Evolutionary conservation across 163 green algal species (phyloP).

Genomic region (Prototheca wickerhamii): DNA sequence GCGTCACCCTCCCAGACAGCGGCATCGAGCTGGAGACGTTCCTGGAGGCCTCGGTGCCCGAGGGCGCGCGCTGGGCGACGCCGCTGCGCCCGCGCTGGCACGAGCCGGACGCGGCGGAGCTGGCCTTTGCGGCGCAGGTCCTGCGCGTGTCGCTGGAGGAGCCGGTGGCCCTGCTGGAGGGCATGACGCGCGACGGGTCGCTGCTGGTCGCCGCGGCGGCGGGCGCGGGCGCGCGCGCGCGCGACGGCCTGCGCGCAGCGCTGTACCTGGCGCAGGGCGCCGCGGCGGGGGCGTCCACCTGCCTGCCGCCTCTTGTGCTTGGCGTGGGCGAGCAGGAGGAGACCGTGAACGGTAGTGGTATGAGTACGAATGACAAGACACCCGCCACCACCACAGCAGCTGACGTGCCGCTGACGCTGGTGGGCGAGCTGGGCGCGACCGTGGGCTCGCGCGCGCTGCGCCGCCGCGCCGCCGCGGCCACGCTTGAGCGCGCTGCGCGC

Average conservation of each 20-base stretch:
- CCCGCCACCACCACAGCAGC: not conserved
- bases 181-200: not conserved
- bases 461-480: not conserved
- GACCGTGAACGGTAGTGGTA: too few species aligned
- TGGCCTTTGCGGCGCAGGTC: constrained; percentile 31
- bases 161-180: not conserved
- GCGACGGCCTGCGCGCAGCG: constrained; percentile 15
- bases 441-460: constrained; percentile 7
- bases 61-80: not conserved
- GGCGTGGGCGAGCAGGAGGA: too few species aligned
- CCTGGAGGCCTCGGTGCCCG: constrained; percentile 4
- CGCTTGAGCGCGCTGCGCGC: too few species aligned
- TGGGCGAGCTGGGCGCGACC: not conserved
- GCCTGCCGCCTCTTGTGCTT: too few species aligned
- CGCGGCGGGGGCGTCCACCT: constrained; percentile 20
- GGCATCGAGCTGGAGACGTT: constrained; percentile 7
- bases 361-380: too few species aligned
- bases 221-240: not conserved
- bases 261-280: constrained; percentile 19
- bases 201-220: not conserved
- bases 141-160: constrained; percentile 16
- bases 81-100: constrained; percentile 23
- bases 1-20: not conserved
- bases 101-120: constrained; percentile 16
- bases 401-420: not conserved